Evolutionary conservation across 352 stramenopile genomes (phyloP).

Genomic region (Peronospora farinosa): DNA sequence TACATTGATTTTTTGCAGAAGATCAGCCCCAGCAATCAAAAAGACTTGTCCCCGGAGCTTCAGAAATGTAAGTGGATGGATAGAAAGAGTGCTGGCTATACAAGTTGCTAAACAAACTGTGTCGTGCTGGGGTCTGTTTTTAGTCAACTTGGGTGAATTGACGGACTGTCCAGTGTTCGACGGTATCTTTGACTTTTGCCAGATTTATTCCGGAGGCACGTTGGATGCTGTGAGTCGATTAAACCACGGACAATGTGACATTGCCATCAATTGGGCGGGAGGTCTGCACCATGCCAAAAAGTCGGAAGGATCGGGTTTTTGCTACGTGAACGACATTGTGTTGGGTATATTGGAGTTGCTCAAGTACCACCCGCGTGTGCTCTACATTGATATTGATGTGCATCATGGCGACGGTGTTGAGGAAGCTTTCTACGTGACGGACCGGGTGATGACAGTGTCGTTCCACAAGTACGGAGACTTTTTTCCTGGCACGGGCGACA

Average conservation of each 20-base stretch:
- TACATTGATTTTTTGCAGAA: slow-evolving; percentile 97
- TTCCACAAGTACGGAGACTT: slow-evolving; percentile 99
- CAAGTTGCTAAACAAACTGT: not conserved
- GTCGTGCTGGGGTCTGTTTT: not conserved
- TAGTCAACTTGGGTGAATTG: slow-evolving; percentile 94
- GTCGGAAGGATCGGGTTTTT: slow-evolving; percentile 91
- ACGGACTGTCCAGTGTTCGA: slow-evolving; percentile 99
- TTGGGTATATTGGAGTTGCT: slow-evolving; percentile 97
- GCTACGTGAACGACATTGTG: slow-evolving; percentile 98
- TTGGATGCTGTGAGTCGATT: slow-evolving; percentile 96
- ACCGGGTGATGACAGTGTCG: slow-evolving; percentile 98
- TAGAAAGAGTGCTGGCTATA: not conserved
- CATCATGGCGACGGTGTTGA: slow-evolving; percentile 97
- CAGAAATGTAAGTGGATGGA: slow-evolving; percentile 50
- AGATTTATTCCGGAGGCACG: slow-evolving; percentile 94
- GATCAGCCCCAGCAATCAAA: slow-evolving; percentile 93
- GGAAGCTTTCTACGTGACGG: slow-evolving; percentile 94
- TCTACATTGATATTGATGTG: slow-evolving; percentile 99
- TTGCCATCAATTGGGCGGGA: slow-evolving; percentile 97
- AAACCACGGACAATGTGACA: slow-evolving; percentile 93
- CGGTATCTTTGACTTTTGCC: slow-evolving; percentile 97
- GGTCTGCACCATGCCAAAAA: slow-evolving; percentile 99
- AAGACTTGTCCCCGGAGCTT: slow-evolving; percentile 66
- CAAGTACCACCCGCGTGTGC: slow-evolving; percentile 93
- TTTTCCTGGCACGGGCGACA: slow-evolving; percentile 96